Conservation (phyloP, 768 basidiomycete species). For the Auriscalpium orientale region DNA sequence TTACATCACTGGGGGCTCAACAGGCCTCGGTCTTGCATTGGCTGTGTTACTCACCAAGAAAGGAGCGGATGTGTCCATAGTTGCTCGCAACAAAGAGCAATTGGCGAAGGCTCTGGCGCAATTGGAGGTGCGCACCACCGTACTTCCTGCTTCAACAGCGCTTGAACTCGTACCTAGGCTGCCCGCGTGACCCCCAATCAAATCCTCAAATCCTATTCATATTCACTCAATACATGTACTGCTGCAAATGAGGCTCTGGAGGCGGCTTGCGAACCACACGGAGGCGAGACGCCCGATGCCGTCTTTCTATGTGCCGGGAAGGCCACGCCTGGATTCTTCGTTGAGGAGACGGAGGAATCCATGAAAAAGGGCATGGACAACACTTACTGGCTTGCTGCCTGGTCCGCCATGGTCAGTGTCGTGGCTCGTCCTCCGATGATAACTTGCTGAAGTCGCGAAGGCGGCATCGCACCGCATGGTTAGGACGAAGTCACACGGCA, state of each 20-base stretch:
- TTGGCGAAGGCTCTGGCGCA: slow-evolving; percentile 51
- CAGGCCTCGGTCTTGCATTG: slow-evolving; percentile 72
- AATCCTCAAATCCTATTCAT: slow-evolving; percentile 58
- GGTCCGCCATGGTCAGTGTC: slow-evolving; percentile 41
- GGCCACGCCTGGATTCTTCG: slow-evolving; percentile 62
- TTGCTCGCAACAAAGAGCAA: slow-evolving; percentile 64
- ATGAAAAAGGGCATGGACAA: slow-evolving; percentile 50
- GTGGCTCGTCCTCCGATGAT: not conserved
- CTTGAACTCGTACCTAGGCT: slow-evolving; percentile 28
- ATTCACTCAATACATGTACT: slow-evolving; percentile 45
- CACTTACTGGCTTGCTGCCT: slow-evolving; percentile 50
- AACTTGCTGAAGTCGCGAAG: slow-evolving; percentile 26
- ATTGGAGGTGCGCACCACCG: slow-evolving; percentile 49
- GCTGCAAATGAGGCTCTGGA: slow-evolving; percentile 56
- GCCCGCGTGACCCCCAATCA: slow-evolving; percentile 50
- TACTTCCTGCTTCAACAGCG: not conserved
- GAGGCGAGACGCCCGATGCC: slow-evolving; percentile 61
- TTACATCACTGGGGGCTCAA: slow-evolving; percentile 79
- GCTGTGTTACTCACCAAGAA: slow-evolving; percentile 55
- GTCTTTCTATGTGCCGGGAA: slow-evolving; percentile 77
- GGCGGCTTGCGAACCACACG: slow-evolving; percentile 46
- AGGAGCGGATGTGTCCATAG: slow-evolving; percentile 82
- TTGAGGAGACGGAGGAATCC: slow-evolving; percentile 58
- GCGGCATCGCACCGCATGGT: slow-evolving; percentile 62
- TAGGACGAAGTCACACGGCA: slow-evolving; percentile 47